Base-by-base conservation (phyloP, 2,329 filamentous ascomycete species). In the Claviceps purpurea region DNA sequence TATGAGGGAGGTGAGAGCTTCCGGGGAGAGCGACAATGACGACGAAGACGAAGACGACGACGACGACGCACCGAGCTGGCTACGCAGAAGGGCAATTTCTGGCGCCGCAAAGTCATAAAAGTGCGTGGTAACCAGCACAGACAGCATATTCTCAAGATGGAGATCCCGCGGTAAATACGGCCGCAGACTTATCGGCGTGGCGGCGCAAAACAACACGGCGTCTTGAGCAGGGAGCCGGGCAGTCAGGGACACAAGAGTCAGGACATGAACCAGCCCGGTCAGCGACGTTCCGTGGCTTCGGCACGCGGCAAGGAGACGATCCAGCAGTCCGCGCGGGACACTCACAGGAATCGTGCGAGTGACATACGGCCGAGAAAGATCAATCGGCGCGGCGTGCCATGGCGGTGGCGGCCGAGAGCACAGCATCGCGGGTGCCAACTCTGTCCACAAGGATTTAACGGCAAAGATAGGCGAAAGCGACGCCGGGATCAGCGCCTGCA, bases 231-330 rank as follows among this genome's bases (percentile, higher is more conserved):
- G 64, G 2, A 77, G 57, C 3, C 62, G 67, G 0, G 56, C 59
- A 4, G 70, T 60, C 5, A 77, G 60, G 2, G 73, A 72, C 7
- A 63, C 60, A 5, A 74, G 61, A 4, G 70, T 58, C 0, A 79
- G 63, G 2, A 67, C 70, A 38, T 79, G 72, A 1, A 79, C 49
- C 7, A 80, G 64, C 0, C 68, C 68, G 0, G 76, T 79, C 6
- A 80, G 58, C 2, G 74, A 76, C 14, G 69, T 64, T 2, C 60
- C 58, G 46, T 73, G 68, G 13, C 58, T 56, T 16, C 74, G 66
- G 53, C 73, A 73, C 1, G 62, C 66, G 0, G 60, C 50, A 6
- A 77, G 58, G 1, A 78, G 57, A 1, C 47, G 54, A 1, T 56
- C 42, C 20, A 44, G 26, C 0, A 70, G 59, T 4, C 56, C 58